phyloP scores from a whole-genome alignment of 352 stramenopile genomes.

The Phytophthora pini region DNA sequence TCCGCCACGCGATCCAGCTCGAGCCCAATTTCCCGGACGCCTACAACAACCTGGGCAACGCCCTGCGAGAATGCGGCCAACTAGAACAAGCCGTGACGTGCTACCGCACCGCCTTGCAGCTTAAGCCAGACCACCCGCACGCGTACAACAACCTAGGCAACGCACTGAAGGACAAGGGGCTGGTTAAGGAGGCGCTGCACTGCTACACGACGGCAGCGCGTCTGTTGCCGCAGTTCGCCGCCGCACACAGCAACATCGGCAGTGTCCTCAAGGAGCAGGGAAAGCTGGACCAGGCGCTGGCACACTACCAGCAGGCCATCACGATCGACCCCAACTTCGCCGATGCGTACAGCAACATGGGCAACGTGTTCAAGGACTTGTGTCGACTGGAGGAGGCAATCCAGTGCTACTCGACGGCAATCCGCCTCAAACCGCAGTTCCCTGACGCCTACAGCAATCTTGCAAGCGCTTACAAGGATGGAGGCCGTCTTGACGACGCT shows the following conservation, averaged over 20 bases:
- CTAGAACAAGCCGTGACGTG: slow-evolving; percentile 84
- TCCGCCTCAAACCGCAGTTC: slow-evolving; percentile 90
- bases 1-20: slow-evolving; percentile 92
- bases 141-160: slow-evolving; percentile 96
- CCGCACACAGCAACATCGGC: slow-evolving; percentile 94
- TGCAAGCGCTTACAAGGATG: slow-evolving; percentile 93
- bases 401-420: slow-evolving; percentile 90
- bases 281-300: slow-evolving; percentile 92
- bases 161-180: slow-evolving; percentile 91
- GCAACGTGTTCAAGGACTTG: slow-evolving; percentile 94
- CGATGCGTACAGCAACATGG: slow-evolving; percentile 95
- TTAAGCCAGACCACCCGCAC: slow-evolving; percentile 93
- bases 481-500: slow-evolving; percentile 88
- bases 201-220: slow-evolving; percentile 93
- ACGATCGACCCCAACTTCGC: slow-evolving; percentile 92
- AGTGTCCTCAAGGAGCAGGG: slow-evolving; percentile 95
- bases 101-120: slow-evolving; percentile 89
- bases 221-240: slow-evolving; percentile 92
- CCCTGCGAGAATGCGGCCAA: slow-evolving; percentile 85
- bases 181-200: slow-evolving; percentile 94
- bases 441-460: slow-evolving; percentile 94
- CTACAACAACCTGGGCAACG: slow-evolving; percentile 95
- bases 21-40: slow-evolving; percentile 94
- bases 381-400: slow-evolving; percentile 89
- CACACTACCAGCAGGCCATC: slow-evolving; percentile 95